Conservation (phyloP, 2,329 filamentous ascomycete genomes). For the Paraphaeosphaeria minitans region DNA sequence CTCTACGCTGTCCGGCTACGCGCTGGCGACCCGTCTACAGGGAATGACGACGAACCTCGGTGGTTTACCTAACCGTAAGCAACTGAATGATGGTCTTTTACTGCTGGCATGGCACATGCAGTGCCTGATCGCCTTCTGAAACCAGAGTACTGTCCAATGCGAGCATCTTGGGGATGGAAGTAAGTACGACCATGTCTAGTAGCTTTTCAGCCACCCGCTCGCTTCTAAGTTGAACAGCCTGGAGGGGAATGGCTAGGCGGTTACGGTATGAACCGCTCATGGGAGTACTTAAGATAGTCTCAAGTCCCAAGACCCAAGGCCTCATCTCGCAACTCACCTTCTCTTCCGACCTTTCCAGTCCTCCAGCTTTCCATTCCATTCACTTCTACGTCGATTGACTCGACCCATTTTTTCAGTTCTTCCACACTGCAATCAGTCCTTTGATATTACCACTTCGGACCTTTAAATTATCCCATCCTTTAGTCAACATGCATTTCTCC, state of each 20-base stretch:
- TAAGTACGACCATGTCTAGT: neutral
- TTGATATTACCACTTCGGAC: neutral
- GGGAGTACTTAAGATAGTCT: constrained; percentile 10
- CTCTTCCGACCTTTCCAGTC: neutral
- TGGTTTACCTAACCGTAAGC: neutral
- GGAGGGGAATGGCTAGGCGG: neutral
- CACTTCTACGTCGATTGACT: constrained; percentile 17
- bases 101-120: constrained; percentile 8
- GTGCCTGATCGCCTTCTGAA: constrained; percentile 13
- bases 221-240: neutral
- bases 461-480: constrained; percentile 4
- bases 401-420: constrained; percentile 10
- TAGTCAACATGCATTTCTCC: constrained; percentile 13
- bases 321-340: constrained; percentile 7
- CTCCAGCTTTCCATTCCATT: constrained; percentile 7
- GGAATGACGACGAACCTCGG: neutral
- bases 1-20: neutral
- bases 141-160: neutral
- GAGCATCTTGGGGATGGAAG: neutral
- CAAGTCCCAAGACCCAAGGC: neutral
- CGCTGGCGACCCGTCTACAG: neutral
- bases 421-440: constrained; percentile 10
- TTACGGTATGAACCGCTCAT: neutral
- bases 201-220: constrained; percentile 1
- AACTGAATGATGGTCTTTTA: constrained; percentile 1